Conservation (phyloP, 1,284 basidiomycete genomes). For the Phellopilus nigrolimitatus region DNA sequence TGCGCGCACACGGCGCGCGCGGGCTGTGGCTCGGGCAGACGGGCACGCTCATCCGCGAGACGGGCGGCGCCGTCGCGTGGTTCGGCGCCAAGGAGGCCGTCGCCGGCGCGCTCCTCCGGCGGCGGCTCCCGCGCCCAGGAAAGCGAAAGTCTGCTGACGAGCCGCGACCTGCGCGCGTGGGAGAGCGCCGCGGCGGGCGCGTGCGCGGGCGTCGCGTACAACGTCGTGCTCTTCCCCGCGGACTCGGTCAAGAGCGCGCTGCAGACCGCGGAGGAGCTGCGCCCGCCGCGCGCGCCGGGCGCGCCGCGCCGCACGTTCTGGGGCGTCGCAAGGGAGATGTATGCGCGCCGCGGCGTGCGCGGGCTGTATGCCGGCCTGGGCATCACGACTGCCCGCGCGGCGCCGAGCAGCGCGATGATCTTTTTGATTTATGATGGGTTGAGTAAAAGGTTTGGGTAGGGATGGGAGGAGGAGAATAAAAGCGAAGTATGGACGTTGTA, state of each 20-base stretch:
- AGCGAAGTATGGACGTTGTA: too few species aligned
- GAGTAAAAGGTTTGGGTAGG: slow-evolving; percentile 42
- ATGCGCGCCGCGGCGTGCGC: slow-evolving; percentile 67
- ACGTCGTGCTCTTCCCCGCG: slow-evolving; percentile 84
- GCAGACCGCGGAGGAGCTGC: slow-evolving; percentile 90
- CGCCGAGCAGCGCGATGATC: slow-evolving; percentile 89
- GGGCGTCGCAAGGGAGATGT: slow-evolving; percentile 73
- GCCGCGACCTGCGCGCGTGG: slow-evolving; percentile 59
- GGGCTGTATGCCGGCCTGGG: slow-evolving; percentile 97
- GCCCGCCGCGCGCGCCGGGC: slow-evolving; percentile 39
- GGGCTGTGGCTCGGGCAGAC: slow-evolving; percentile 89
- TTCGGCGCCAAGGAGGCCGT: slow-evolving; percentile 82
- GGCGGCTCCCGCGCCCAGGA: slow-evolving; percentile 26
- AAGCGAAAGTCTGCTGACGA: slow-evolving; percentile 19
- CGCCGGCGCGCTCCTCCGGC: slow-evolving; percentile 50
- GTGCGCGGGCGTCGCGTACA: slow-evolving; percentile 83
- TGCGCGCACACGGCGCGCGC: slow-evolving; percentile 63
- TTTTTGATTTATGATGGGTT: slow-evolving; percentile 88
- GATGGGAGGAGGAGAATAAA: not conserved
- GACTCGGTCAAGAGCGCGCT: slow-evolving; percentile 94
- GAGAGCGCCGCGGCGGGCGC: slow-evolving; percentile 87
- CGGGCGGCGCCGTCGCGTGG: slow-evolving; percentile 85
- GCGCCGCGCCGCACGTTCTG: slow-evolving; percentile 52
- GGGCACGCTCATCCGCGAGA: slow-evolving; percentile 83
- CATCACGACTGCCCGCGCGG: slow-evolving; percentile 82